Base-by-base conservation (phyloP, 306 rosid species). In the Cyamopsis tetragonoloba region DNA sequence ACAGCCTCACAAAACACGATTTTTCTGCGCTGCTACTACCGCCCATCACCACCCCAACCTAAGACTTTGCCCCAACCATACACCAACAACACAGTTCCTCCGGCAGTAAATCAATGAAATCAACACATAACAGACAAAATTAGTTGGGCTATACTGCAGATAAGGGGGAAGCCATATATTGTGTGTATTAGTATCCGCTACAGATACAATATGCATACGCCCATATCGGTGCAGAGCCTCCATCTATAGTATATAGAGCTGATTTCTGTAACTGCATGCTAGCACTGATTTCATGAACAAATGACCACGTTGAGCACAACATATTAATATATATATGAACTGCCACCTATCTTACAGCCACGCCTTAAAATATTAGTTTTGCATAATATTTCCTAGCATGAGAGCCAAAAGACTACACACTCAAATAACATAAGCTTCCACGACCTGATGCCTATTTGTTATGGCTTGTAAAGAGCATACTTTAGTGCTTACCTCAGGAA, bases 401-500 rank as follows among this genome's bases (percentile, higher is more conserved):
- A 17, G 66, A 37, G 56, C 62, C 64, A 14, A 51, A 37, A 30
- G 66, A 60, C 35, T 24, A 60, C 12, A 41, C 41, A 75, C 41
- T 38, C 13, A 56, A 35, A 66, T 27, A 63, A 66, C 55, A 55
- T 13, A 60, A 8, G 14, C 55, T 63, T 63, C 38, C n/a, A n/a
- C n/a, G n/a, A n/a, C n/a, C 68, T 23, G 28, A 66, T 58, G 49
- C 38, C 4, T 6, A 49, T 68, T 32, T 28, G 71, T 38, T 5
- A 13, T 27, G 70, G 63, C 55, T 31, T 64, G 47, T 42, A 7
- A n/a, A 57, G 18, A 43, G 83, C 13, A 72, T 39, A 74, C 30
- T 42, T 48, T 43, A 18, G 27, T 46, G 24, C 65, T 68, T 86
- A 93, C 99, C 99, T 93, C 95, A 7, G 99, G 96, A 77, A 93